A percentile compares a stretch with the other conserved stretches of the same genome.
phyloP scores from a whole-genome alignment of 257 asterid species.

The Salvia miltiorrhiza region DNA sequence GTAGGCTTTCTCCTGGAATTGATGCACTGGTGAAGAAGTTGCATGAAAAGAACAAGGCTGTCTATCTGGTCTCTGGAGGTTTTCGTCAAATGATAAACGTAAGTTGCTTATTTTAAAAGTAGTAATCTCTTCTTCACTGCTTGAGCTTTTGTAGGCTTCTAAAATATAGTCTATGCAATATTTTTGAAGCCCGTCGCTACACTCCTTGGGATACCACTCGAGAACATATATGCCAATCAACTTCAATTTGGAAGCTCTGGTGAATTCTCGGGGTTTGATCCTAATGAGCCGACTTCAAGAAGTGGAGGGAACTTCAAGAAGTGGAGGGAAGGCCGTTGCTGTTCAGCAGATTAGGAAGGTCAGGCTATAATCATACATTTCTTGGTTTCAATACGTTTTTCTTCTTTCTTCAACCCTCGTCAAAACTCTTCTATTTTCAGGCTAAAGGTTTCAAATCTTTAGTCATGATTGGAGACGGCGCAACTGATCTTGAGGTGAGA shows the following conservation, averaged over 20 bases:
- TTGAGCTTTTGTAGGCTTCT: neutral
- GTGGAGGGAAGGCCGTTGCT: constrained; percentile 89
- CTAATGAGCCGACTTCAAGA: constrained; percentile 81
- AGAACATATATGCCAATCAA: constrained; percentile 75
- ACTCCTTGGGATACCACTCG: constrained; percentile 67
- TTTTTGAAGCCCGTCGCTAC: constrained; percentile 71
- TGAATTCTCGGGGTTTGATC: constrained; percentile 71
- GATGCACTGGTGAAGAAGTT: constrained; percentile 72
- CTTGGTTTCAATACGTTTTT: constrained; percentile 1
- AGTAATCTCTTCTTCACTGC: neutral
- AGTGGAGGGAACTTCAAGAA: too few relatives aligned
- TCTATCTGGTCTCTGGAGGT: constrained; percentile 88
- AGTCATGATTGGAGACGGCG: constrained; percentile 98
- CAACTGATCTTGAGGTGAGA: constrained; percentile 93
- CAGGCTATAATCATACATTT: constrained; percentile 8
- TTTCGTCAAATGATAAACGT: constrained; percentile 97
- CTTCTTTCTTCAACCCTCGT: neutral
- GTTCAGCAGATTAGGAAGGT: constrained; percentile 85
- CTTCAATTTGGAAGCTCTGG: constrained; percentile 75
- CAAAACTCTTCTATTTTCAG: constrained; percentile 30
- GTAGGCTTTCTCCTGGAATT: constrained; percentile 88
- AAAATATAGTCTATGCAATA: neutral
- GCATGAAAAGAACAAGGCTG: constrained; percentile 49
- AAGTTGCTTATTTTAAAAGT: constrained; percentile 19
- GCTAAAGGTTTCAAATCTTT: constrained; percentile 54